Evolutionary conservation across 495 filamentous ascomycete species (phyloP), one percentile per base, ranked within the genome.

Genomic region (Choiromyces venosus): DNA sequence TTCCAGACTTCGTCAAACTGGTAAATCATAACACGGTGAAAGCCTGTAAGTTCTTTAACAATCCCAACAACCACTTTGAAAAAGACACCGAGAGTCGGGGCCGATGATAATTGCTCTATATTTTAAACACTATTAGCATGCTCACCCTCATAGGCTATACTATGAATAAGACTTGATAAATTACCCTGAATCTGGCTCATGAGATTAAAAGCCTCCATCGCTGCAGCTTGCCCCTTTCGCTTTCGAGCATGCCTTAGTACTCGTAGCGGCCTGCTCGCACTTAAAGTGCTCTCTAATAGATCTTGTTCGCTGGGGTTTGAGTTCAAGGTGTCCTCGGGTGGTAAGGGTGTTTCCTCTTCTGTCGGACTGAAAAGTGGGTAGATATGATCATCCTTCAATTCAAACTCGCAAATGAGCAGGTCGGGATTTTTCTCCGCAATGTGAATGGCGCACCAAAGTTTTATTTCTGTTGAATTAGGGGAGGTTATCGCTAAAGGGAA

Each of bases 131-230:
- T 52, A 42, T 68, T 25, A 77, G 71, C 37, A 52, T 56, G 35
- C 67, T 36, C 52, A 46, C 25, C 39, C 19, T 25, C 8, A 56
- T 25, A 46, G 36, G 36, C 6, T 12, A 33, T 21, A 46, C 37
- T 56, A 44, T 38, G 10, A 33, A 33, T 3, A 33, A 5, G 4
- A 14, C 33, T 37, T 44, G 56, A 46, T 35, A 46, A 68, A 33
- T 66, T 68, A 79, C 78, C 78, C 65, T 94, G 90, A 67, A 92
- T 92, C 83, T 92, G 95, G 73, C 87, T 91, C 87, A 97, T 91
- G 72, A 97, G 92, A 81, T 93, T 94, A 80, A 96, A 96, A 9
- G 96, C 92, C 79, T 96, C 92, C 92, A 97, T 96, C 0, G 91
- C 90, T 44, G 93, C 92, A 29, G 93, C 91, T 77, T 97, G 93